Conservation (phyloP, 345 rosid genomes). For the Hevea brasiliensis region DNA sequence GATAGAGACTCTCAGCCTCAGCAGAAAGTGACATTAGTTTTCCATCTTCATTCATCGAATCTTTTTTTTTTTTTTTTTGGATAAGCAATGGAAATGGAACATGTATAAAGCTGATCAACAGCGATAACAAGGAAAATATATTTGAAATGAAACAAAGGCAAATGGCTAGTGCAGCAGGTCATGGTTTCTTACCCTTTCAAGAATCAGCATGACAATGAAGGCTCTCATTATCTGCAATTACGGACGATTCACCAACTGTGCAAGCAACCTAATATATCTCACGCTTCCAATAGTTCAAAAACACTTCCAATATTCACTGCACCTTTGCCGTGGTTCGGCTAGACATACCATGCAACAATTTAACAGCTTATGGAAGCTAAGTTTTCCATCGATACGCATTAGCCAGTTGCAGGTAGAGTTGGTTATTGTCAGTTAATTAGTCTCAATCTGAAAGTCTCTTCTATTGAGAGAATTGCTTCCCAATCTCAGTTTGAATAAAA, state of each 20-base stretch:
- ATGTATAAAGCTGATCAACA: neutral
- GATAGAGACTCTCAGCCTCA: too few species aligned
- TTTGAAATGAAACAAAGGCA: neutral
- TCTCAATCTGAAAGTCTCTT: too few species aligned
- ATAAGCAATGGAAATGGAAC: neutral
- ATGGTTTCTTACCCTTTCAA: neutral
- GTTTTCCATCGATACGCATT: slow-evolving; percentile 89
- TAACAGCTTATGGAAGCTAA: slow-evolving; percentile 91
- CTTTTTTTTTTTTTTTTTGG: too few species aligned
- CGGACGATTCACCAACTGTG: neutral
- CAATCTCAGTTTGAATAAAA: too few species aligned
- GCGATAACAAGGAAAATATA: neutral
- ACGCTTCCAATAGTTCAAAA: neutral
- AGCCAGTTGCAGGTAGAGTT: too few species aligned
- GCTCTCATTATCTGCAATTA: neutral
- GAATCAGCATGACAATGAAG: neutral
- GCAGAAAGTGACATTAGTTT: too few species aligned
- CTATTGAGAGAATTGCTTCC: too few species aligned
- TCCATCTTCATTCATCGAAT: too few species aligned
- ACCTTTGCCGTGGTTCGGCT: slow-evolving; percentile 43
- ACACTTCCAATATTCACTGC: slow-evolving; percentile 8
- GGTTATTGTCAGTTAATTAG: too few species aligned
- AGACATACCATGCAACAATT: slow-evolving; percentile 79
- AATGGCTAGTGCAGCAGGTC: neutral
- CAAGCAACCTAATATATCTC: neutral